Base-by-base conservation (phyloP, 169 alveolate species). In the Eimeria maxima region DNA sequence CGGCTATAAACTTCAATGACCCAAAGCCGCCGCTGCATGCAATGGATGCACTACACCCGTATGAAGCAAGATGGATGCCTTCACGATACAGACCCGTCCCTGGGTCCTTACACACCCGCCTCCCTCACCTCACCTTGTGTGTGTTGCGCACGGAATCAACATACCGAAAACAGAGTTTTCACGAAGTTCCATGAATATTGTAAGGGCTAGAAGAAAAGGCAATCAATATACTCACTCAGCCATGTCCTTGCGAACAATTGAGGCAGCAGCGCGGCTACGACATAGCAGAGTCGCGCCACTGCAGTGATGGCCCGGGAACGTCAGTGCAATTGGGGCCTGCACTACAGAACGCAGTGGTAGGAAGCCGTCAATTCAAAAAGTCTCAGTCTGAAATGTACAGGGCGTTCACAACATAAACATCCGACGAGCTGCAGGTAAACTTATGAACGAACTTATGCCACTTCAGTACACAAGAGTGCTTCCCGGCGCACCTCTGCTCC, bases 1-100 rank as follows among this genome's bases (percentile, higher is more conserved):
- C 27, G 14, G 92, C 76, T 5, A 84, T 29, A 38, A 84, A 53
- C 92, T 84, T 5, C 57, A 53, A 38, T 11, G 92, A 2, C 76
- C 92, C 92, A 55, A 57, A 84, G 14, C 92, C 74, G n/a, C 92
- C 92, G 27, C 92, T 84, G 92, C 78, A 3, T 29, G 44, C 78
- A 53, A 65, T 65, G 42, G 16, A 65, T 24, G 42, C 74, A 65
- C 69, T 13, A 60, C 20, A 24, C 11, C 11, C 20, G n/a, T 18
- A 18, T 18, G 69, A 8, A 60, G 11, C 69, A 60, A 14, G 69
- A 60, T 16, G 69, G 69, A 4, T 60, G 69, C 69, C 69, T 20
- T 60, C 69, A 60, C 18, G n/a, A 7, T 60, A 60, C 11, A 1
- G 18, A 11, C 20, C 69, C 69, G 69, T 1, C 18, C 69, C 69